Base-by-base conservation (phyloP, 2,329 filamentous ascomycete species). In the Diaporthe citriasiana region DNA sequence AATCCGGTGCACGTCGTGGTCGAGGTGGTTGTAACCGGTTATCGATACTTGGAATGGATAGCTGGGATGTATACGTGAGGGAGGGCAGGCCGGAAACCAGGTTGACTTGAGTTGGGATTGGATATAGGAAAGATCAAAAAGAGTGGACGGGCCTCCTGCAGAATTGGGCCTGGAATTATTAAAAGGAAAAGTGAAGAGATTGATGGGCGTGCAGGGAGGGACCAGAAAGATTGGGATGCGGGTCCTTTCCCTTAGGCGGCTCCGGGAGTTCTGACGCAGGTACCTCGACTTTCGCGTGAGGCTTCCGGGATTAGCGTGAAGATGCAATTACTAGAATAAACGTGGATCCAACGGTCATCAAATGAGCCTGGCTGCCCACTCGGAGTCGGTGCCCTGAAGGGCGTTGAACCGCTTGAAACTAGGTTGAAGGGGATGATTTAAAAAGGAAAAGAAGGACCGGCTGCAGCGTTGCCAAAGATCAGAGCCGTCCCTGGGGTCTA, bases 171-270 rank as follows among this genome's bases (percentile, higher is more conserved):
- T 74, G 65, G 75, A 74, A 76, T 73, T 70, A 75, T 76, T 74
- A 76, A 74, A 76, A 76, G 75, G 65, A 75, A 75, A 71, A 68
- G 68, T 74, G 74, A 75, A 75, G 74, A 75, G 68, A 74, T 76
- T 75, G 70, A 75, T 75, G 73, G 66, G 70, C 70, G 63, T 71
- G 65, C 73, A 75, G 75, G 75, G 75, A 76, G 73, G 75, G 75
- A 76, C 75, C 75, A 76, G 72, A 74, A 74, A 76, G 73, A 75
- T 76, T 76, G 75, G 70, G 75, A 72, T 74, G 73, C 73, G 75
- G 75, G 73, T 75, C 75, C 73, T 69, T 68, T 72, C 74, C 73
- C 73, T 75, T 76, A 71, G 70, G 73, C 70, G 73, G 73, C 73
- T 73, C 75, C 73, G 75, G 74, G 70, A 75, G 71, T 71, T 76